These are phyloP conservation scores for Alternaria longipes DNA, from an alignment of 2,329 filamentous ascomycete species.

Conservation along the genomic window DNA sequence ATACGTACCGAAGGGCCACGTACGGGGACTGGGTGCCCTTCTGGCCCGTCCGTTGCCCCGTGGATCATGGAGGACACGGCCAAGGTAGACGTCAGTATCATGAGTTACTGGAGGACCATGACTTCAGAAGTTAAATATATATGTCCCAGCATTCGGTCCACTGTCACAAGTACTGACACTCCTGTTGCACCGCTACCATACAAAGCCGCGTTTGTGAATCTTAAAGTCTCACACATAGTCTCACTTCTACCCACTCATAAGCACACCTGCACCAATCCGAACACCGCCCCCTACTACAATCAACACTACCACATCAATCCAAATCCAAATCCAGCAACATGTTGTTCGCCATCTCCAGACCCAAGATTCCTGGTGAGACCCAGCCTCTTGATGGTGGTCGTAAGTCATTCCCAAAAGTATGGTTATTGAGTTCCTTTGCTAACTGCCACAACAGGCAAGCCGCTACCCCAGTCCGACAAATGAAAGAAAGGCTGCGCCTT, in stretches of 20 bases:
- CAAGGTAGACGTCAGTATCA: slow-evolving; percentile 23
- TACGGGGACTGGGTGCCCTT: slow-evolving; percentile 45
- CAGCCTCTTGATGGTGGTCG: slow-evolving; percentile 33
- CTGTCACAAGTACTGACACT: slow-evolving; percentile 32
- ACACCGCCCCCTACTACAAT: slow-evolving; percentile 12
- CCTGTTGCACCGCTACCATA: slow-evolving; percentile 28
- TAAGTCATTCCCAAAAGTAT: slow-evolving; percentile 20
- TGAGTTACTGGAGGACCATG: slow-evolving; percentile 22
- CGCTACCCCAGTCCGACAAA: slow-evolving; percentile 23
- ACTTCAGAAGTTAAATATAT: slow-evolving; percentile 29
- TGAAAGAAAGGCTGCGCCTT: slow-evolving; percentile 27
- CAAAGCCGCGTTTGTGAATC: slow-evolving; percentile 21
- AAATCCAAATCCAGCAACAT: slow-evolving; percentile 16
- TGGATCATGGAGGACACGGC: slow-evolving; percentile 33
- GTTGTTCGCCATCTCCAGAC: slow-evolving; percentile 25
- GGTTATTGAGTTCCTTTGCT: slow-evolving; percentile 4
- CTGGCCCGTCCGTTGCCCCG: slow-evolving; percentile 42
- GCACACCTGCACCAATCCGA: slow-evolving; percentile 14
- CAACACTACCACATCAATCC: slow-evolving; percentile 5
- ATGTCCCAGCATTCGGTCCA: slow-evolving; percentile 29
- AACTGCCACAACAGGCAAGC: slow-evolving; percentile 28
- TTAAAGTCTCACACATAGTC: slow-evolving; percentile 37
- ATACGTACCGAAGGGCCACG: slow-evolving; percentile 44
- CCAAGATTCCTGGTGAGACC: slow-evolving; percentile 12
- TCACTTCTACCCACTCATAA: slow-evolving; percentile 27